phyloP scores from a whole-genome alignment of 108 stramenopile genomes.

The Bacterosira constricta region DNA sequence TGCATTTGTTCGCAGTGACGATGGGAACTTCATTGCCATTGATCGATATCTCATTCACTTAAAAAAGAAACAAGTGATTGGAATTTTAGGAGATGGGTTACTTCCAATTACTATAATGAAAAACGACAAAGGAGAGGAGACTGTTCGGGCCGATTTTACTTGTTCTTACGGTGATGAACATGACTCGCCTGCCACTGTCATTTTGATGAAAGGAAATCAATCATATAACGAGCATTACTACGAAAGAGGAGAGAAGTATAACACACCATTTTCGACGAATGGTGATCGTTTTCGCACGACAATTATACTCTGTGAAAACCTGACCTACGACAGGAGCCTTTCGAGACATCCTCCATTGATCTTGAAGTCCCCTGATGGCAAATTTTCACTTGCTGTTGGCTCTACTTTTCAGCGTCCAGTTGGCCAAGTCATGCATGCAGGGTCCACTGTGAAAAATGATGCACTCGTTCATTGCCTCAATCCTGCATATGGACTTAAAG shows the following conservation, averaged over 20 bases:
- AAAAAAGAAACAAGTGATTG: conserved; percentile 19
- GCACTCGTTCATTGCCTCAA: conserved; percentile 44
- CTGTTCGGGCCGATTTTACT: conserved; percentile 32
- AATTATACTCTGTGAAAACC: conserved; percentile 45
- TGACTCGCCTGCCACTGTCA: conserved; percentile 33
- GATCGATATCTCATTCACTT: conserved; percentile 36
- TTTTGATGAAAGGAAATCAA: conserved; percentile 41
- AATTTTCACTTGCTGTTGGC: conserved; percentile 39
- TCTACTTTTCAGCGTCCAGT: conserved; percentile 37
- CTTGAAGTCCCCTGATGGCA: conserved; percentile 32
- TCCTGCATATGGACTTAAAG: conserved; percentile 46
- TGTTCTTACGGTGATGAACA: conserved; percentile 38
- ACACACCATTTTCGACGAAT: conserved; percentile 38
- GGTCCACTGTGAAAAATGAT: not conserved
- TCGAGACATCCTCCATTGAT: conserved; percentile 46
- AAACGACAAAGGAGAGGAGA: conserved; percentile 33
- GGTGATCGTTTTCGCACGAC: conserved; percentile 45
- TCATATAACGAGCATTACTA: conserved; percentile 38
- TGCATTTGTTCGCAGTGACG: conserved; percentile 42
- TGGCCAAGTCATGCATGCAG: conserved; percentile 1
- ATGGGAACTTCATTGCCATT: conserved; percentile 45
- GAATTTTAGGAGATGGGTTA: conserved; percentile 40
- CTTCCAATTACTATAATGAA: conserved; percentile 42
- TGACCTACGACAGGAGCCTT: conserved; percentile 34
- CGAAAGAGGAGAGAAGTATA: conserved; percentile 34